Base-by-base conservation (phyloP, 306 rosid species). In the Cucumis cinereus region DNA sequence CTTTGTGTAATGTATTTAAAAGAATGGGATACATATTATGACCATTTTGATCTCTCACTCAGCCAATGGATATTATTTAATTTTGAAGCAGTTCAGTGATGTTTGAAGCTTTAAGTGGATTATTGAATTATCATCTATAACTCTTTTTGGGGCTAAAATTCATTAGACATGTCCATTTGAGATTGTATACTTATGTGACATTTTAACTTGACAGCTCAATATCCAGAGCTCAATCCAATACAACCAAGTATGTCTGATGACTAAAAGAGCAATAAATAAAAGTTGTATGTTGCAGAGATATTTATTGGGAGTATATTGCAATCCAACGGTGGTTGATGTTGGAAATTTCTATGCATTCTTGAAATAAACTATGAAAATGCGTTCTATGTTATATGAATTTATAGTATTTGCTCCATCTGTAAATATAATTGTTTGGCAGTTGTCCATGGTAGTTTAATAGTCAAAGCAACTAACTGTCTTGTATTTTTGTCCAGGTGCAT, bases 401-500 rank as follows among this genome's bases (percentile, higher is more conserved):
- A 11, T 26, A 70, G 57, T 23, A 7, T 41, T 24, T 69, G 20
- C 57, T 69, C 30, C 11, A 8, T 45, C 57, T 47, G 57, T 47
- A 45, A 67, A 20, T 14, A 45, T 11, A 15, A 15, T 8, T 0
- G 6, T 47, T 70, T 71, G 26, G 23, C 59, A 8, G 6, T 10
- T 71, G 6, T 49, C 75, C 58, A 24, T 24, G 75, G 2, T 47
- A 7, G 55, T 76, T 43, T 76, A 58, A 40, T 35, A 47, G 56
- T 76, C 57, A n/a, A 15, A 75, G 7, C 40, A 76, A 24, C 11
- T 57, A 38, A 69, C 28, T 14, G 24, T 38, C 40, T 38, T 76
- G 24, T 79, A 81, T 80, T 81, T 56, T 74, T 82, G 70, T 35
- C 64, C 81, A 95, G 99, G 99, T 95, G 81, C 98, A 95, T 82